Evolutionary conservation across 352 stramenopile genomes (phyloP).

Genomic region (Globisporangium sylvaticum): DNA sequence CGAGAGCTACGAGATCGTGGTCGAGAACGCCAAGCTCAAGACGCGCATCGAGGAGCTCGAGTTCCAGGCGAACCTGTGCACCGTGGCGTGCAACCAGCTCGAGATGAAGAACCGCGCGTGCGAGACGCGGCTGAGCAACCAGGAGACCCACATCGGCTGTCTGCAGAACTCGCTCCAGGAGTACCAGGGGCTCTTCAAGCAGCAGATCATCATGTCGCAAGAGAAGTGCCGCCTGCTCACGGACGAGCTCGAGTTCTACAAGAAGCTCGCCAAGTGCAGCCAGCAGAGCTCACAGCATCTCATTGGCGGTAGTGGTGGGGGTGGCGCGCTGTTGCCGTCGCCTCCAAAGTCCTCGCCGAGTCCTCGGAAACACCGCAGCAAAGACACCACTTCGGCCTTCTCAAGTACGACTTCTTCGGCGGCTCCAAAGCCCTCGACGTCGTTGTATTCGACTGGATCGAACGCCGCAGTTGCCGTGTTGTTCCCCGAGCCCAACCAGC

Average conservation of each 20-base stretch:
- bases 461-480: background rate
- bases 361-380: slow-evolving; percentile 12
- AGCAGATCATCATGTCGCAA: slow-evolving; percentile 80
- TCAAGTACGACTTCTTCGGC: background rate
- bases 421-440: background rate
- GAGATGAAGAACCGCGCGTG: slow-evolving; percentile 68
- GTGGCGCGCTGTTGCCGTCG: background rate
- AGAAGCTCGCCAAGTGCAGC: slow-evolving; percentile 63
- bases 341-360: slow-evolving; percentile 13
- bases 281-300: slow-evolving; percentile 32
- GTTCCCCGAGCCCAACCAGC: slow-evolving; percentile 11
- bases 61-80: slow-evolving; percentile 60
- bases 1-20: slow-evolving; percentile 57
- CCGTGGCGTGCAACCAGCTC: slow-evolving; percentile 53
- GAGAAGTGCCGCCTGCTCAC: slow-evolving; percentile 72
- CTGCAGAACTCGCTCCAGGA: slow-evolving; percentile 75
- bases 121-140: slow-evolving; percentile 64
- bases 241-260: slow-evolving; percentile 82
- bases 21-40: slow-evolving; percentile 69
- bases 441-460: background rate
- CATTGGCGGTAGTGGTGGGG: background rate
- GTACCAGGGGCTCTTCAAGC: slow-evolving; percentile 77
- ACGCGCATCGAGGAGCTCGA: slow-evolving; percentile 68
- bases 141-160: slow-evolving; percentile 70
- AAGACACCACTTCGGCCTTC: background rate